Evolutionary conservation across 225 moss, liverwort and hornwort genomes (phyloP).

Genomic region (Physcomitrellopsis africana): DNA sequence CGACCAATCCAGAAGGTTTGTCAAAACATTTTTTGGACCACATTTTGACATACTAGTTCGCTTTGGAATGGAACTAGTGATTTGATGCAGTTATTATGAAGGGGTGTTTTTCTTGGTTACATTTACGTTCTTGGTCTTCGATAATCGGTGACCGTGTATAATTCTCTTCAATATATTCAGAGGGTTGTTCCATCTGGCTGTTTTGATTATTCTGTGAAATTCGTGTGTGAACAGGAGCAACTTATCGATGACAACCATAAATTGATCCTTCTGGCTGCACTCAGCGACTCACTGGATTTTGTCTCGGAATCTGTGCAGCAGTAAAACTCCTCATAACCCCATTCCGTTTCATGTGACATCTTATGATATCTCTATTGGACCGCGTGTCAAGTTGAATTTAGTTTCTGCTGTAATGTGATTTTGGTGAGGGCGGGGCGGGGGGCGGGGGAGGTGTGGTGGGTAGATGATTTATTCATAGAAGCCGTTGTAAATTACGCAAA

Average conservation of each 20-base stretch:
- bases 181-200: conserved; percentile 10
- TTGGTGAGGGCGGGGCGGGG: not conserved
- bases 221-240: conserved; percentile 69
- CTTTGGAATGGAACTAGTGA: conserved; percentile 15
- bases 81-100: conserved; percentile 3
- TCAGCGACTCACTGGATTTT: conserved; percentile 89
- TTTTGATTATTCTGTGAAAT: not conserved
- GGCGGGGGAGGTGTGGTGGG: too few species aligned
- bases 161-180: not conserved
- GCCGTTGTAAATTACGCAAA: not conserved
- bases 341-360: conserved; percentile 1
- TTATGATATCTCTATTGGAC: not conserved
- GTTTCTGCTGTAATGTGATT: conserved; percentile 8
- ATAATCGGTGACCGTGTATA: conserved; percentile 1
- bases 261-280: conserved; percentile 78
- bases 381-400: not conserved
- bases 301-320: conserved; percentile 84
- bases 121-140: not conserved
- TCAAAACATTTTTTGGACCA: conserved; percentile 17
- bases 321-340: conserved; percentile 43
- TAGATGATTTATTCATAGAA: not conserved
- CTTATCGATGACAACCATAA: conserved; percentile 81
- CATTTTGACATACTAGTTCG: conserved; percentile 7
- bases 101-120: not conserved
- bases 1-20: conserved; percentile 82